These are phyloP conservation scores for Limonomyces culmigenus DNA, from an alignment of 1,284 basidiomycete species.

Conservation along the genomic window DNA sequence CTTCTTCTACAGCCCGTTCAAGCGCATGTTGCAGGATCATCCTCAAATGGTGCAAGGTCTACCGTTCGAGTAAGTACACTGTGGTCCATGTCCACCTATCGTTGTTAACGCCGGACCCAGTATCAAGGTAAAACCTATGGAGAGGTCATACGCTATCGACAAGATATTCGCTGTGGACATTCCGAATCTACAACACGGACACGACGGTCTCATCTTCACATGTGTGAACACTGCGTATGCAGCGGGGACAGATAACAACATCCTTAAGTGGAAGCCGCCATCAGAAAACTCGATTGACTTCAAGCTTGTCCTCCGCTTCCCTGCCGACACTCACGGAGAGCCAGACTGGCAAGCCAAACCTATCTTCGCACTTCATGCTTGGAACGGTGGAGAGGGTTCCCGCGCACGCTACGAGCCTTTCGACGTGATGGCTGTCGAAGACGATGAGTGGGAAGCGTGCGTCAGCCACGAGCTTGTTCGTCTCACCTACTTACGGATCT, in stretches of 20 bases:
- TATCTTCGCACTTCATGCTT: constrained; percentile 69
- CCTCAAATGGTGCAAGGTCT: constrained; percentile 45
- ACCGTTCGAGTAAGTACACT: constrained; percentile 90
- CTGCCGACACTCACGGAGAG: constrained; percentile 38
- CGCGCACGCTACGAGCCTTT: constrained; percentile 78
- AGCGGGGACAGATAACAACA: constrained; percentile 82
- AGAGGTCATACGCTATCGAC: constrained; percentile 77
- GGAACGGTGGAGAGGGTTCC: constrained; percentile 45
- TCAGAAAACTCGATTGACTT: constrained; percentile 98
- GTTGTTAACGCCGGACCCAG: constrained; percentile 20
- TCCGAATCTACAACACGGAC: constrained; percentile 81
- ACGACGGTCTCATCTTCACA: constrained; percentile 96
- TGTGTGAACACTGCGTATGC: constrained; percentile 75
- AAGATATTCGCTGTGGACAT: constrained; percentile 77
- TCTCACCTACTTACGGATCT: background rate
- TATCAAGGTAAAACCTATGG: constrained; percentile 78
- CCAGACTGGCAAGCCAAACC: constrained; percentile 77
- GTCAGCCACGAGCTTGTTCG: constrained; percentile 13
- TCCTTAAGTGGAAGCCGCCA: constrained; percentile 99
- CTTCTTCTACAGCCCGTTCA: constrained; percentile 75
- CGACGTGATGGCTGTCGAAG: constrained; percentile 75
- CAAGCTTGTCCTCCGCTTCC: constrained; percentile 85
- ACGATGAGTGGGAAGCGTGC: constrained; percentile 87
- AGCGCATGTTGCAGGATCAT: constrained; percentile 50
- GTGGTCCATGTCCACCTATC: constrained; percentile 15